Evolutionary conservation across 352 stramenopile species (phyloP).

Genomic region (Phytophthora cryptogea): DNA sequence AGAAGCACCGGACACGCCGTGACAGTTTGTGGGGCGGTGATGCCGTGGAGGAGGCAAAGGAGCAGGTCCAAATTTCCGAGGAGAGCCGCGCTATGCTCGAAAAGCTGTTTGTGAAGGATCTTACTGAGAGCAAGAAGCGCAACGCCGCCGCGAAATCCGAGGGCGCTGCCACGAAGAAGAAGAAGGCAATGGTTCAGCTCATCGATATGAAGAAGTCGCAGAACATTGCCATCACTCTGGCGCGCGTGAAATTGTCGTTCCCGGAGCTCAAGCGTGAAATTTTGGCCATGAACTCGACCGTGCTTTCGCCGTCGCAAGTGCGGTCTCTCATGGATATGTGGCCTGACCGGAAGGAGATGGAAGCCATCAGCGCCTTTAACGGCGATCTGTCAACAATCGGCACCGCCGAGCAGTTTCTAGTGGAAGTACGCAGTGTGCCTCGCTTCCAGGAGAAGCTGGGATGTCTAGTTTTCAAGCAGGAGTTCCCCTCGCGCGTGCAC

Average conservation of each 20-base stretch:
- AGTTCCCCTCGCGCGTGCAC: constrained; percentile 77
- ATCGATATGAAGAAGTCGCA: constrained; percentile 91
- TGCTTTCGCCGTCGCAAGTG: constrained; percentile 77
- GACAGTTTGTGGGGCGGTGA: constrained; percentile 71
- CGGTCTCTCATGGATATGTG: constrained; percentile 88
- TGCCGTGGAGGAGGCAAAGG: constrained; percentile 45
- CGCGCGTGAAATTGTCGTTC: constrained; percentile 75
- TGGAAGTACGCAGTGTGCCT: constrained; percentile 71
- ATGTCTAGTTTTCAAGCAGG: constrained; percentile 85
- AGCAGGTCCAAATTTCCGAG: constrained; percentile 60
- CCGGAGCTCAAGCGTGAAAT: constrained; percentile 76
- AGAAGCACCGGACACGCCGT: constrained; percentile 45
- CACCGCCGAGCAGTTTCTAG: constrained; percentile 76
- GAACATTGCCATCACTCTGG: constrained; percentile 86
- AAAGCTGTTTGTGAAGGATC: constrained; percentile 80
- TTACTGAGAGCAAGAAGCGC: constrained; percentile 57
- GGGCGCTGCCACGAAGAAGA: constrained; percentile 41
- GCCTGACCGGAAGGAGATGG: constrained; percentile 76
- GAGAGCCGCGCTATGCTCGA: constrained; percentile 78
- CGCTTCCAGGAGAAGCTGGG: constrained; percentile 74
- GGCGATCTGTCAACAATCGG: constrained; percentile 66
- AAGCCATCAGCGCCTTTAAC: constrained; percentile 67
- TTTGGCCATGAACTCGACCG: constrained; percentile 73
- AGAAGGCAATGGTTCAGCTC: constrained; percentile 75
- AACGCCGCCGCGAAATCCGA: constrained; percentile 34